Base-by-base conservation (phyloP, 139 green algal species). In the Picocystis salinarum region DNA sequence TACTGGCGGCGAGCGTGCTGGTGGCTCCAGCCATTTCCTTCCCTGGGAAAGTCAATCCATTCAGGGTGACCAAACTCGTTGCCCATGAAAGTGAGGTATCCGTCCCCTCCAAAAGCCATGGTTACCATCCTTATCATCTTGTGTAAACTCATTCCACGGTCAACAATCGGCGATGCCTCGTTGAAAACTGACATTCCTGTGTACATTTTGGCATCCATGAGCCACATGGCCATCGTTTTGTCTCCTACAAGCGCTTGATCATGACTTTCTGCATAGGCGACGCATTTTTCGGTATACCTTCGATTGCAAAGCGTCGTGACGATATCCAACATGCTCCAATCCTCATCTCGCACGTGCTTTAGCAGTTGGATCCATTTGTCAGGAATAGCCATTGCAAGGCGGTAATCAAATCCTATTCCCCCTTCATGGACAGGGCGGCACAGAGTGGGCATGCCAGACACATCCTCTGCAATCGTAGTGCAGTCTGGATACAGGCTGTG, bases 221-320 rank as follows among this genome's bases (percentile, higher is more conserved):
- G 73, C 85, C 87, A 94, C 66, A 97, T 96, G 24, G 87, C 87
- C 22, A 96, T 91, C 30, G 86, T 95, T 71, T 96, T 94, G 66
- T 93, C 82, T 22, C 85, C 85, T 39, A 93, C 82, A 40, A 93
- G 53, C 12, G 71, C 75, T 69, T 93, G 83, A 61, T 91, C 76
- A 50, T 93, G 83, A 41, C 49, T 69, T 73, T 96, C 85, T 2
- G 64, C 65, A 53, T 92, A 93, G 3, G 67, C 79, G 15, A 99
- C 72, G 48, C 78, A 93, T 25, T 73, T 58, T 64, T 98, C 88
- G 6, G 70, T 62, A 49, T 89, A 91, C 2, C 81, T 50, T 42
- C 79, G 69, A 65, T 94, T 89, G 67, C 77, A 92, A 28, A 96
- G 67, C 11, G 71, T 60, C 5, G 46, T 48, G 11, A 94, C 76